Evolutionary conservation across 257 asterid species (phyloP).

Genomic region (Salvia miltiorrhiza): DNA sequence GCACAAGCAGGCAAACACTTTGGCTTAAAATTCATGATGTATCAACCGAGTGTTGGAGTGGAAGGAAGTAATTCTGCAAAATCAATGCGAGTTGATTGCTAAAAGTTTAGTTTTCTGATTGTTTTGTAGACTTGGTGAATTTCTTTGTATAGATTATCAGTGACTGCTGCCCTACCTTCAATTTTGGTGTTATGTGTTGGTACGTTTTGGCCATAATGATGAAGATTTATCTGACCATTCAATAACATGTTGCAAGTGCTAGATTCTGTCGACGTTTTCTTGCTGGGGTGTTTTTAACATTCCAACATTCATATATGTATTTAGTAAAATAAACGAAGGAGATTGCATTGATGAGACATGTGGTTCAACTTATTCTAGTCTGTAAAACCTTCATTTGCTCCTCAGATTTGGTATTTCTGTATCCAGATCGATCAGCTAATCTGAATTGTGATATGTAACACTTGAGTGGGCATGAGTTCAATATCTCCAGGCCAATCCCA

Average conservation of each 20-base stretch:
- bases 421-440: constrained; percentile 7
- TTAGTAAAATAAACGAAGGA: neutral
- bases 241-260: neutral
- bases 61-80: neutral
- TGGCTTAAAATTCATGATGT: neutral
- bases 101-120: neutral
- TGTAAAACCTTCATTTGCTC: neutral
- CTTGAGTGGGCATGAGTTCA: neutral
- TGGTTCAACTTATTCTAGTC: neutral
- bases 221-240: neutral
- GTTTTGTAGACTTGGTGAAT: neutral
- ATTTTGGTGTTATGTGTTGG: neutral
- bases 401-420: neutral
- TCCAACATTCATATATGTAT: neutral
- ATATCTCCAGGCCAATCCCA: neutral
- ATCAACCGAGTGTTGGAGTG: neutral
- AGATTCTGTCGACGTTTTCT: neutral
- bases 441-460: neutral
- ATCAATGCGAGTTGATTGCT: neutral
- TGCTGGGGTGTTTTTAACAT: neutral
- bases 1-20: neutral
- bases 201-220: neutral
- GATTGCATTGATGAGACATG: neutral
- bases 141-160: neutral
- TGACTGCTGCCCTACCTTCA: neutral